Base-by-base conservation (phyloP, 2,329 filamentous ascomycete genomes). In the Plenodomus biglobosus region DNA sequence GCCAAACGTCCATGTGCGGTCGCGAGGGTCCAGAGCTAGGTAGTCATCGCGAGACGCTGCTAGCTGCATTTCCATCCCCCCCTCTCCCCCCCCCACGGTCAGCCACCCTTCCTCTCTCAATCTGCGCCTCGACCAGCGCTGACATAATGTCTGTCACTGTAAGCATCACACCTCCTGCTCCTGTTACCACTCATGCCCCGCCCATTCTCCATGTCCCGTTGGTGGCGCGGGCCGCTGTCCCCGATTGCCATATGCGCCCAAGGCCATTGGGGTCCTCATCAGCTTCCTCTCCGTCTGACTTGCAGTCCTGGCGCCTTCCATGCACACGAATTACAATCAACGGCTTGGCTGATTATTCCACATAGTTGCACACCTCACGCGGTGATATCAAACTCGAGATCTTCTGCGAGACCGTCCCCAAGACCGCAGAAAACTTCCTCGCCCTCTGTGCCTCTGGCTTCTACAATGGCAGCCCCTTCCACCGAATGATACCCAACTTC, bases 371-470 rank as follows among this genome's bases (percentile, higher is more conserved):
- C 74, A 99, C 94, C 41, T 89, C 85, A 42, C 81, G 87, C 44
- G 94, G 94, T 69, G 87, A 94, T 74, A 81, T 99, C 70, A 99
- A 97, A 76, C 83, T 97, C 63, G 94, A 97, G 73, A 79, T 99
- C 59, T 97, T 96, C 76, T 97, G 92, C 77, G 90, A 96, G 72
- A 86, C 88, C 61, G 90, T 95, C 24, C 94, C 94, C 54, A 92
- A 92, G 72, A 96, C 94, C 0, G 87, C 91, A 55, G 89, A 96
- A 76, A 95, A 95, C 77, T 95, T 95, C 74, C 85, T 95, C 59
- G 89, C 89, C 44, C 85, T 94, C 55, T 91, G 88, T 77, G 89
- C 88, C 41, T 90, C 87, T 8, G 79, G 79, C 64, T 90, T 88
- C 77, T 94, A 91, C 76, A 78, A 88, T 68, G 73, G 74, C 64